Evolutionary conservation across 2,329 filamentous ascomycete genomes (phyloP), one percentile per base, ranked within the genome.

Genomic region (Fusarium xylarioides): DNA sequence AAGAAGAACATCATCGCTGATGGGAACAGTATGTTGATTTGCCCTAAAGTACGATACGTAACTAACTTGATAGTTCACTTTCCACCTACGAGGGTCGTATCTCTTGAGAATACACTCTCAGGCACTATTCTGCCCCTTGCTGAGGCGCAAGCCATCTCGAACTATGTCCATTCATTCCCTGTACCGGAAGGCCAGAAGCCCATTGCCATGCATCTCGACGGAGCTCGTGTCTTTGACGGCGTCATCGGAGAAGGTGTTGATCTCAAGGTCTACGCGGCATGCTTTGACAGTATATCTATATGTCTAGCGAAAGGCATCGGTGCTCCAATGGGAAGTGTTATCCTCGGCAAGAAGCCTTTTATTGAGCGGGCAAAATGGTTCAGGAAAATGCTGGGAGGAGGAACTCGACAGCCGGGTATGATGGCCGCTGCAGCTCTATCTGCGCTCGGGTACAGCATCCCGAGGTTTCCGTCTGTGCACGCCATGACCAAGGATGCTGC

Each of bases 301-400:
- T 95, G 92, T 80, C 93, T 95, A 77, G 91, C 89, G 30, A 95
- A 95, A 79, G 93, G 92, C 0, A 85, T 95, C 0, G 93, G 93
- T 6, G 93, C 93, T 2, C 93, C 93, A 0, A 91, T 95, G 68
- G 93, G 93, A 5, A 91, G 90, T 74, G 90, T 95, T 32, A 83
- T 95, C 21, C 87, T 93, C 7, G 89, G 90, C 9, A 77, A 67
- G 30, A 70, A 68, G 16, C 62, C 58, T 11, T 76, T 80, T 28
- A 83, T 85, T 46, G 78, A 79, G 54, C 78, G 79, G 9, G 79
- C 84, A 18, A 79, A 81, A 43, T 82, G 81, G 79, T 77, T 82
- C 35, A 78, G 92, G 61, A 95, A 95, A 82, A 88, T 88, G 34
- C 87, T 94, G 56, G 93, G 93, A 18, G 93, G 93, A 21, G 92